Evolutionary conservation across 805 yeast species (phyloP), one percentile per base, ranked within the genome.

Genomic region (Maudiozyma saulgeensis): DNA sequence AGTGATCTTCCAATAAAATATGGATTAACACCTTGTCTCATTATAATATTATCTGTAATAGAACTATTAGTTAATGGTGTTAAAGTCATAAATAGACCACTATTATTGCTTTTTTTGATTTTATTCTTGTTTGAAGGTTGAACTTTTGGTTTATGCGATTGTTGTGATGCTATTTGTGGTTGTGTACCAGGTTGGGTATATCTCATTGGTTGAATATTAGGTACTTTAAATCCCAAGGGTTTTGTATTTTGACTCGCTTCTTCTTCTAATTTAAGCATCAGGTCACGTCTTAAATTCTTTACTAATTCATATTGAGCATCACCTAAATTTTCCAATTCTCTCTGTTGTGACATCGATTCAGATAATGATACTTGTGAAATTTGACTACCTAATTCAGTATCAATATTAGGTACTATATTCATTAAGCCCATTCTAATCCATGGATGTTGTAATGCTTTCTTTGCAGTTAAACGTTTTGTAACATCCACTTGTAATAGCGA

Each of bases 401-500:
- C 12, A 18, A 19, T 12, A 21, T 16, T 6, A 13, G 26, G 21
- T 16, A n/a, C 7, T 26, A n/a, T 26, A n/a, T 28, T 45, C 13
- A 35, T 15, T 8, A 28, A 16, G 4, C 52, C 56, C 51, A 55
- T 52, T 32, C 53, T 64, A n/a, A 91, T 71, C 99, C 99, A 93
- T 3, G 84, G 83, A 62, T 88, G 95, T 18, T 70, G 63, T 43
- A 91, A 71, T 0, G 97, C 97, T 49, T 77, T 79, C 6, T 71
- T 70, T 0, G 98, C 96, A 18, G 83, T 79, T 18, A 86, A 75
- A 52, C 99, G 74, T 39, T 75, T 64, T 35, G 74, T 68, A 0
- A 96, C 96, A 61, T 89, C 84, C 1, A 85, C 88, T 60, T 84
- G 85, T 15, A 93, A 72, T 50, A 95, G 70, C 19, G 80, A 66